Evolutionary conservation across 768 basidiomycete species (phyloP), one percentile per base, ranked within the genome.

Genomic region (Auricularia cornea): DNA sequence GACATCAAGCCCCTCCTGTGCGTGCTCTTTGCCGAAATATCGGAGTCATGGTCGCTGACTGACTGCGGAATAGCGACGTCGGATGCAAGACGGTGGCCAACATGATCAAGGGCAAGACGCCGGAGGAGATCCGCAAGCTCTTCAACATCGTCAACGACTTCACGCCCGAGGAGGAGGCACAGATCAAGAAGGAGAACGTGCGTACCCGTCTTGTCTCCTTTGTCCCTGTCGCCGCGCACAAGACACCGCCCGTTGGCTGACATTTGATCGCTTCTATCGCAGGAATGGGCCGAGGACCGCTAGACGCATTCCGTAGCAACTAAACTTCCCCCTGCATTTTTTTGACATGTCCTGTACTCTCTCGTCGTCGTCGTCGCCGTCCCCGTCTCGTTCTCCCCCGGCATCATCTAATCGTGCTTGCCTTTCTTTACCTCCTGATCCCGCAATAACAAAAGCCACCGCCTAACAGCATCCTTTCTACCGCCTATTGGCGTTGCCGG

Each of bases 91-190:
- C 94, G 3, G 95, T 97, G 3, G 97, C 97, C 16, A 98, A 98
- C 83, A 99, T 98, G 97, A 98, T 99, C 84, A 98, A 99, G 81
- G 97, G 97, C 35, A 99, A 99, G 84, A 96, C 95, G 3, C 97
- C 97, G 28, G 97, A 98, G 75, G 97, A 98, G 79, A 98, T 99
- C 69, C 89, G 96, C 64, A 98, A 98, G 72, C 84, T 98, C 61
- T 98, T 94, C 81, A 96, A 97, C 83, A 94, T 95, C 67, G 90
- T 92, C 33, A 94, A 94, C 74, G 97, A 98, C 77, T 99, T 99
- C 73, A 98, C 97, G 3, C 94, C 96, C 23, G 97, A 99, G 73
- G 97, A 98, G 75, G 97, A 99, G 88, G 96, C 94, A 35, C 96
- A 98, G 77, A 98, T 99, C 84, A 94, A 94, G 87, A 97, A 97